Base-by-base conservation (phyloP, 2,329 filamentous ascomycete genomes). In the Aspergillus vadensis region DNA sequence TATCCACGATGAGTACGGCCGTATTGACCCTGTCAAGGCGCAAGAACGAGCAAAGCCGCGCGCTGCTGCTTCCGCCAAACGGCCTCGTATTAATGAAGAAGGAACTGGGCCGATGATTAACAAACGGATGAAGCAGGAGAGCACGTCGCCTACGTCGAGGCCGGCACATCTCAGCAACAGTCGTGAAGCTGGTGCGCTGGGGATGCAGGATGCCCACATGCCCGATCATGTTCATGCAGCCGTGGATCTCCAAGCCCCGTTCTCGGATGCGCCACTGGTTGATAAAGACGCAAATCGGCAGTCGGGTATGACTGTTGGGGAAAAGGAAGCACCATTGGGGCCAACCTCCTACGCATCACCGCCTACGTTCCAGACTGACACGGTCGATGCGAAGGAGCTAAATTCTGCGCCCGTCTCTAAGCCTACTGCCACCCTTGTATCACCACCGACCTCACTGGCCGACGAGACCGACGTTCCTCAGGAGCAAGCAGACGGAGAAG, bases 1-100 rank as follows among this genome's bases (percentile, higher is more conserved):
- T 69, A 86, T 88, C 52, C 86, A 89, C 68, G 86, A 88, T 67
- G 85, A 88, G 65, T 82, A 84, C 65, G 86, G 86, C 53, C 83
- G 85, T 58, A 81, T 88, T 25, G 86, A 89, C 71, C 86, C 86
- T 2, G 74, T 86, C 67, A 88, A 88, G 69, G 84, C 85, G 2
- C 83, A 84, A 54, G 86, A 88, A 69, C 79, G 82, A 23, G 84
- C 85, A 2, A 83, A 87, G 43, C 85, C 86, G 43, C 81, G 86
- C 62, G 85, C 83, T 14, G 82, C 82, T 32, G 77, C 76, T n/a
- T 80, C 80, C n/a, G 76, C 80, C 41, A 87, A 86, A 71, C 82
- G 84, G 61, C 80, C 83, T 38, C 75, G 79, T 43, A 72, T 75
- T 5, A 78, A 76, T 57, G 82, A 79, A 32, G 79, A 80, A 23